Base-by-base conservation (phyloP, 177 flowering plant genomes). In the Vitis hybrid region DNA sequence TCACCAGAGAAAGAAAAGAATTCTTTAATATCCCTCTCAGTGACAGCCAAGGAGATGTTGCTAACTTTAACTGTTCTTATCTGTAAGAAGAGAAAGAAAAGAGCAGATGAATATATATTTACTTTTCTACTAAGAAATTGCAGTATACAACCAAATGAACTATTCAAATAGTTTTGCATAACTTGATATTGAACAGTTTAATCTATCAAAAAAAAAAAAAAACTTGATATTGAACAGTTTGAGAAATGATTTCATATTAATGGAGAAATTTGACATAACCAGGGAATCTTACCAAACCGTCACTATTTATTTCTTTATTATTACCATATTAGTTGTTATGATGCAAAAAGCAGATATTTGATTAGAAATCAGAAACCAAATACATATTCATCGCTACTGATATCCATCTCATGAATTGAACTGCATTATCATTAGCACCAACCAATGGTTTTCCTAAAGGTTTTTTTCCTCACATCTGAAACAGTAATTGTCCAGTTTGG, bases 1-100 rank as follows among this genome's bases (percentile, higher is more conserved):
- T 90, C 88, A 62, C 97, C 97, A 68, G 91, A 90, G 72, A 89
- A 90, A 7, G 91, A 90, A 70, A 91, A 87, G 77, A 91, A 91
- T 54, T 88, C 93, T 70, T 67, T 78, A 70, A 91, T 86, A 69
- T 90, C 93, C 68, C 46, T 75, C 64, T 85, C 82, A 32, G 86
- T 71, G 65, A 80, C 90, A 65, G 75, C 75, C 27, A 81, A 70
- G 4, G 97, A 90, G 32, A 91, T 75, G 67, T 90, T 91, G 87
- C 86, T 81, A 13, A 90, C 85, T 75, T 85, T 84, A 55, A 91
- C 84, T 14, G 97, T 91, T 78, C 71, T 87, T 60, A 86, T 73
- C 97, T 91, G 88, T 27, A 51, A 50, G 46, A 70, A 59, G 19
- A 30, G 21, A 32, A 21, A 18, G 49, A 35, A 12, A 10, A 63